Conservation (phyloP, 306 rosid genomes). For the Rosa rugosa region DNA sequence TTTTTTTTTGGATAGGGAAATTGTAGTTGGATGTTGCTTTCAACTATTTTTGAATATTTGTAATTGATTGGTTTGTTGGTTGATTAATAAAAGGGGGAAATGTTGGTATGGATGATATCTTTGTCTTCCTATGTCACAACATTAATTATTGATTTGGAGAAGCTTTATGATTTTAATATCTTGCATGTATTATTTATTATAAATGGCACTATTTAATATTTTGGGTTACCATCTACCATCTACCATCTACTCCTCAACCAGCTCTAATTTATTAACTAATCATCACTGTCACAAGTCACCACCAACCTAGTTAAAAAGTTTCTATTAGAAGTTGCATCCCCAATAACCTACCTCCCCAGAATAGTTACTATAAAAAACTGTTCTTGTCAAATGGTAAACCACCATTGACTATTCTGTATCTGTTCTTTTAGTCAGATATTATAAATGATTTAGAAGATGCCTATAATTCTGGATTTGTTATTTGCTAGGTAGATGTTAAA, state of each 20-base stretch:
- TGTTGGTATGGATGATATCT: background rate
- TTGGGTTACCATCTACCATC: background rate
- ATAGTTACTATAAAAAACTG: background rate
- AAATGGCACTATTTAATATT: slow-evolving; percentile 16
- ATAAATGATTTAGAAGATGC: no score
- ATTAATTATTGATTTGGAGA: background rate
- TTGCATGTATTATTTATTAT: background rate
- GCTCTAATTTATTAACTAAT: slow-evolving; percentile 14
- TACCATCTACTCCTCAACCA: background rate
- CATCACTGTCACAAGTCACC: slow-evolving; percentile 19
- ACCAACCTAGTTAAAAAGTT: background rate
- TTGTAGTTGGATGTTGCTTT: background rate
- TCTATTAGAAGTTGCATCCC: slow-evolving; percentile 15
- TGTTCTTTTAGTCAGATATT: no score
- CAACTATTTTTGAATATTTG: background rate
- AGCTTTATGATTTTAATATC: background rate
- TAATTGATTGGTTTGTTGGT: background rate
- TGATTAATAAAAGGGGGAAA: background rate
- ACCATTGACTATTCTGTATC: background rate
- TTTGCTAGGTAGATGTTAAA: background rate
- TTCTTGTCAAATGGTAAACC: background rate
- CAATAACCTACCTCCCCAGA: slow-evolving; percentile 5
- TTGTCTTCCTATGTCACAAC: background rate
- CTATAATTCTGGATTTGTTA: background rate
- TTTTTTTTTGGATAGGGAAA: no score